Evolutionary conservation across 2,329 filamentous ascomycete genomes (phyloP).

Genomic region (Aspergillus japonicus): DNA sequence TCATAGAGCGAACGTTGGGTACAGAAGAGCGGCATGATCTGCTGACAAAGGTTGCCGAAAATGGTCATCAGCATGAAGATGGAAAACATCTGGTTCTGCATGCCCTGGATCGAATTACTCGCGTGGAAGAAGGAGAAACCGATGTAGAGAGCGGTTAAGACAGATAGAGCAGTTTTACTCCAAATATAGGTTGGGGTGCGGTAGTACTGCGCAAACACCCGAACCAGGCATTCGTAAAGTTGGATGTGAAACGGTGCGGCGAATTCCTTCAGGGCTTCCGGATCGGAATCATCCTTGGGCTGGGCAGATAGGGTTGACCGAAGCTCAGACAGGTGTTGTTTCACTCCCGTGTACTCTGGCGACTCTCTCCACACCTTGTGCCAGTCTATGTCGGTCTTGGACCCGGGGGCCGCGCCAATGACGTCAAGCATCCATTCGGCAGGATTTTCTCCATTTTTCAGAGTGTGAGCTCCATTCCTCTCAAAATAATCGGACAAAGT

Average conservation of each 20-base stretch:
- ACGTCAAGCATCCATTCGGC: conserved; percentile 70
- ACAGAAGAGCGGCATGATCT: conserved; percentile 60
- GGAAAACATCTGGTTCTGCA: conserved; percentile 86
- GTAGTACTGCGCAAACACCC: conserved; percentile 90
- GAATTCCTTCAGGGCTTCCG: conserved; percentile 69
- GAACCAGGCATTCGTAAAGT: conserved; percentile 64
- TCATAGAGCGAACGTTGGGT: conserved; percentile 59
- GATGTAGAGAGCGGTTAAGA: conserved; percentile 68
- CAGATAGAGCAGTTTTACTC: conserved; percentile 70
- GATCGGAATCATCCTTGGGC: conserved; percentile 44
- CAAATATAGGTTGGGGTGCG: conserved; percentile 86
- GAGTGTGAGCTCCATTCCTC: conserved; percentile 58
- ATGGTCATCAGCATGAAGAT: conserved; percentile 82
- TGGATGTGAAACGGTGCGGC: conserved; percentile 71
- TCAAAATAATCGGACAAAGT: conserved; percentile 64
- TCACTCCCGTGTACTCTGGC: conserved; percentile 55
- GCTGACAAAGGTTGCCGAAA: conserved; percentile 59
- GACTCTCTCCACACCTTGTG: conserved; percentile 61
- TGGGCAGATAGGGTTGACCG: conserved; percentile 40
- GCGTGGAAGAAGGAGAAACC: conserved; percentile 79
- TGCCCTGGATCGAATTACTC: conserved; percentile 69
- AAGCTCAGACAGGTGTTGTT: conserved; percentile 56
- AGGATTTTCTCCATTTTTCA: conserved; percentile 64
- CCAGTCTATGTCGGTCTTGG: conserved; percentile 62
- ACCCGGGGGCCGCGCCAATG: conserved; percentile 61